These are phyloP conservation scores for Syzygium oleosum DNA, from an alignment of 345 rosid genomes.

Conservation along the genomic window DNA sequence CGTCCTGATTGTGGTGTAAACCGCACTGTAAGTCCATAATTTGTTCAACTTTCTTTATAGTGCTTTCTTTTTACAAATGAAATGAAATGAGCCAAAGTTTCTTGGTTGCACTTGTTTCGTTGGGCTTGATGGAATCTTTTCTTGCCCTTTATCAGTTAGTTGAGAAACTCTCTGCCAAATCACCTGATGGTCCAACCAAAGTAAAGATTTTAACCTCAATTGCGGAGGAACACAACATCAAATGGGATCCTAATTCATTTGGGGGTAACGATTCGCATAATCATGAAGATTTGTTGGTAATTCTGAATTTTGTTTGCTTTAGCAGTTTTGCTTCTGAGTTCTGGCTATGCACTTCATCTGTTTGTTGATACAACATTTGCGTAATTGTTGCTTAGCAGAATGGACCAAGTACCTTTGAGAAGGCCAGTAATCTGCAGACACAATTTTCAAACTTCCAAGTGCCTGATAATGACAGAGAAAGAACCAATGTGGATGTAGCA, in stretches of 20 bases:
- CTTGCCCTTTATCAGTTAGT: conserved; percentile 38
- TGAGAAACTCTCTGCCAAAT: conserved; percentile 68
- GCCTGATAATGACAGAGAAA: conserved; percentile 13
- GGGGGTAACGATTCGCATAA: conserved; percentile 44
- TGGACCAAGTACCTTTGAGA: conserved; percentile 43
- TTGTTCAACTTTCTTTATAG: neutral
- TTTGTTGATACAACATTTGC: neutral
- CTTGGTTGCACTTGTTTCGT: neutral
- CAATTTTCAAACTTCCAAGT: conserved; percentile 28
- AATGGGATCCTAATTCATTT: conserved; percentile 64
- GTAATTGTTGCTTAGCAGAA: conserved; percentile 33
- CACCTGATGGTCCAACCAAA: conserved; percentile 84
- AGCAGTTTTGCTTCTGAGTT: neutral
- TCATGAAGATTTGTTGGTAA: conserved; percentile 50
- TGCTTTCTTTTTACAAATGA: neutral
- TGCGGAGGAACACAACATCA: conserved; percentile 69
- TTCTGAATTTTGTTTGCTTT: neutral
- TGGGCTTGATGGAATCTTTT: neutral
- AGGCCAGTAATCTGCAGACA: conserved; percentile 12
- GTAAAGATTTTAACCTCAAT: conserved; percentile 61
- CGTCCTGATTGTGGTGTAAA: conserved; percentile 84
- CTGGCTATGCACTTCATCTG: neutral
- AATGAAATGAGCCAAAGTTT: neutral
- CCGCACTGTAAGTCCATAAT: conserved; percentile 51
- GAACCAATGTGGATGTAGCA: conserved; percentile 7